Base-by-base conservation (phyloP, 257 asterid genomes). In the Thymus quinquecostatus region DNA sequence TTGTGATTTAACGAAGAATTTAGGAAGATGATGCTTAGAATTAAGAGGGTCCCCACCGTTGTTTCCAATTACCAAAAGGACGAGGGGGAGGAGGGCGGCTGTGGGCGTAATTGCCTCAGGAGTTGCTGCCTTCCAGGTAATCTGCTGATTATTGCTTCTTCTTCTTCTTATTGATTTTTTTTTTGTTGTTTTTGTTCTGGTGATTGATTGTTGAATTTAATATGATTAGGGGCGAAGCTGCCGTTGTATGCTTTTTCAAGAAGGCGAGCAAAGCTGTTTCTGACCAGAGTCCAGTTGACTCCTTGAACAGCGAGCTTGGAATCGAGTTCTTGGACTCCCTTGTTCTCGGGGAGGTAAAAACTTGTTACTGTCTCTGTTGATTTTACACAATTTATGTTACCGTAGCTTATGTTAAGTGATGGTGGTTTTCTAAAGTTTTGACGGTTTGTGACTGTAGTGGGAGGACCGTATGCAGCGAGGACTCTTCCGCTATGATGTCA, bases 401-500 rank as follows among this genome's bases (percentile, higher is more conserved):
- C 7, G 49, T 0, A 30, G 49, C 8, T 29, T 64, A 2, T 27
- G n/a, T n/a, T 58, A 6, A 30, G 14, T 10, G 7, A 27, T 10
- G 2, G 6, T 49, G 8, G 11, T 53, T 56, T 14, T 29, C 4
- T 51, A 21, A 43, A 77, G 5, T 59, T 21, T 51, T 69, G 66
- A 21, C 58, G 43, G 10, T 69, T 27, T 75, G 64, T 30, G 75
- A 64, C 64, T 60, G 44, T 67, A 89, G 98, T 92, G 98, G 98
- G 97, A 92, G 89, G 94, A 89, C 34, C 96, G 98, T 65, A 66
- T 80, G 92, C 94, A 88, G 78, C 82, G 89, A 75, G 98, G 98
- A 8, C 93, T 92, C 79, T 92, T 92, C 74, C 94, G 92, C 77
- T 92, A 92, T 80, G 98, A 92, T 73, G 98, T 92, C 84, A 92